These are phyloP conservation scores for Fusarium acutatum DNA, from an alignment of 2,329 filamentous ascomycete species.

Conservation along the genomic window DNA sequence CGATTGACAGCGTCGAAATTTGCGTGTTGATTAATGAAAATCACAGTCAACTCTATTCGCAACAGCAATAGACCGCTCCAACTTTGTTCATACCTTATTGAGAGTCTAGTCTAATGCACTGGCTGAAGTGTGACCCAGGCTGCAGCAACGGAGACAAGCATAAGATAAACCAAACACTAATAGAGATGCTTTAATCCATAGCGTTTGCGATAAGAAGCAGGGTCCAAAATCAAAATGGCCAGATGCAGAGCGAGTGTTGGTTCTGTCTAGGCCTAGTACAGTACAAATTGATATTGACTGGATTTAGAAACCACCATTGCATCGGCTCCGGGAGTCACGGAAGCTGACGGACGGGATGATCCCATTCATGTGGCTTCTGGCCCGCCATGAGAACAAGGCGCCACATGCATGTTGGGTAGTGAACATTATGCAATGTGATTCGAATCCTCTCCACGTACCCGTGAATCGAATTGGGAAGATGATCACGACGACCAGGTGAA, in stretches of 20 bases:
- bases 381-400: conserved; percentile 5
- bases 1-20: background rate
- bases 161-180: conserved; percentile 8
- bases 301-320: conserved; percentile 11
- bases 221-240: background rate
- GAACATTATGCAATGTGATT: background rate
- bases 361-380: conserved; percentile 1
- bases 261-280: background rate
- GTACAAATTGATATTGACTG: background rate
- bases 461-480: background rate
- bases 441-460: background rate
- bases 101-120: conserved; percentile 8
- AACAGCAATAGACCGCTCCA: conserved; percentile 11
- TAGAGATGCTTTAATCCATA: background rate
- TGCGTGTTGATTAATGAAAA: conserved; percentile 1
- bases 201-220: background rate
- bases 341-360: conserved; percentile 13
- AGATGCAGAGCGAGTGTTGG: background rate
- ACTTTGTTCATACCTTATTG: conserved; percentile 27
- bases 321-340: conserved; percentile 28
- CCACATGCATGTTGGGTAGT: conserved; percentile 5
- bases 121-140: background rate
- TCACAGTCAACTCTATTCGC: conserved; percentile 16
- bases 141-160: background rate
- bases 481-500: background rate